Conservation (phyloP, 306 rosid species). For the Fragaria ananassa region DNA sequence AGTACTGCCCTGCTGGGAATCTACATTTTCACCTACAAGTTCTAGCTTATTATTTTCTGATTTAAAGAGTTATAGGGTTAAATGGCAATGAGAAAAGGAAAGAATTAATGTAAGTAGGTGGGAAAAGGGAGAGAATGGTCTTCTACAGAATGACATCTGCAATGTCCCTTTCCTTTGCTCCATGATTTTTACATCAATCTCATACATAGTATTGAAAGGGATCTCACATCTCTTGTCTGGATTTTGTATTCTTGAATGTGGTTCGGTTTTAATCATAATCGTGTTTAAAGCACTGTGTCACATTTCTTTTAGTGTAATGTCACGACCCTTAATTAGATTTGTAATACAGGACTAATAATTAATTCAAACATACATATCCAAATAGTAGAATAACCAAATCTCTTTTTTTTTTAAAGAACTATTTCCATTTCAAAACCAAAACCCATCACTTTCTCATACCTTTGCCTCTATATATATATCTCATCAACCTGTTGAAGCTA, state of each 20-base stretch:
- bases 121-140: conserved; percentile 37
- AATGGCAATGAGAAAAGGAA: conserved; percentile 47
- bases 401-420: not conserved
- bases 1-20: conserved; percentile 40
- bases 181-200: conserved; percentile 5
- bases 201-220: not conserved
- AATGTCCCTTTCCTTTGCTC: conserved; percentile 45
- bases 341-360: not conserved
- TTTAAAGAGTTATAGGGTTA: conserved; percentile 39
- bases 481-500: not conserved
- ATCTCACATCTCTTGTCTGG: not conserved
- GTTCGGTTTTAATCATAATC: not conserved
- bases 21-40: conserved; percentile 58
- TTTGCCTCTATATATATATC: not conserved
- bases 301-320: not conserved
- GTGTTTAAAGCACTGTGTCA: not conserved
- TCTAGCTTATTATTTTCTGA: conserved; percentile 35
- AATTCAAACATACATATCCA: not conserved
- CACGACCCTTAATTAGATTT: not conserved
- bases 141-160: conserved; percentile 60
- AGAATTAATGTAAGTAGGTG: conserved; percentile 39
- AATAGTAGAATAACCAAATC: not conserved
- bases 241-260: not conserved
- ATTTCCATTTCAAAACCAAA: not conserved
- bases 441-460: not conserved